Conservation (phyloP, 2,329 filamentous ascomycete genomes). For the Colletotrichum sp. region DNA sequence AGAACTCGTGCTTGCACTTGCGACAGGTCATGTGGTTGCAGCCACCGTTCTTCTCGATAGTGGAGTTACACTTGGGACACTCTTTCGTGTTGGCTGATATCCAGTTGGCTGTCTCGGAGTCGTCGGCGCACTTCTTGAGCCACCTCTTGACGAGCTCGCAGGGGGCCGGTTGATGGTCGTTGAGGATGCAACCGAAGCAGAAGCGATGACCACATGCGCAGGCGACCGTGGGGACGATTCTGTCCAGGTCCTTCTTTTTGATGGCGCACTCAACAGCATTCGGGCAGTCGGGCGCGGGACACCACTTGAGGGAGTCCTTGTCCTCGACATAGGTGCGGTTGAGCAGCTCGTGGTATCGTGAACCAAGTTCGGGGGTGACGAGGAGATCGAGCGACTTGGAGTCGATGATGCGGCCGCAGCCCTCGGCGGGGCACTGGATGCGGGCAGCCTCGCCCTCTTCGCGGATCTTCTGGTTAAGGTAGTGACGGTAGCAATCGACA, state of each 20-base stretch:
- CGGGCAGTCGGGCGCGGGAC: constrained; percentile 94
- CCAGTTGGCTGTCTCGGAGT: constrained; percentile 98
- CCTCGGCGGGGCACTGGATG: constrained; percentile 90
- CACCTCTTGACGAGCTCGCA: constrained; percentile 92
- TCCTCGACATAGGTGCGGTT: constrained; percentile 97
- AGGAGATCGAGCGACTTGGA: constrained; percentile 85
- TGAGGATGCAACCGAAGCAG: constrained; percentile 91
- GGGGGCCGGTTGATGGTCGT: constrained; percentile 91
- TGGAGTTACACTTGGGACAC: constrained; percentile 93
- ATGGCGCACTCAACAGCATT: constrained; percentile 90
- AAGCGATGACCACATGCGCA: constrained; percentile 87
- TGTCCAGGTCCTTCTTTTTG: constrained; percentile 85
- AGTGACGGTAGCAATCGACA: constrained; percentile 89
- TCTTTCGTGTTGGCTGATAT: constrained; percentile 99
- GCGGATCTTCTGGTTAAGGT: constrained; percentile 89
- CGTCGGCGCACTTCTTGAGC: constrained; percentile 98
- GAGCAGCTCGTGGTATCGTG: constrained; percentile 81
- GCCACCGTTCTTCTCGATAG: constrained; percentile 98
- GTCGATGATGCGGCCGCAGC: constrained; percentile 90
- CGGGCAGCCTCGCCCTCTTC: constrained; percentile 94
- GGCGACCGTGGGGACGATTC: constrained; percentile 86
- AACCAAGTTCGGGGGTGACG: constrained; percentile 59
- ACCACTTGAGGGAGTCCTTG: constrained; percentile 96
- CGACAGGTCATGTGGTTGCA: constrained; percentile 98
- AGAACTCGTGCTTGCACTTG: constrained; percentile 96